phyloP scores from a whole-genome alignment of 1,284 basidiomycete genomes.

The Ceratobasidium papillatum region DNA sequence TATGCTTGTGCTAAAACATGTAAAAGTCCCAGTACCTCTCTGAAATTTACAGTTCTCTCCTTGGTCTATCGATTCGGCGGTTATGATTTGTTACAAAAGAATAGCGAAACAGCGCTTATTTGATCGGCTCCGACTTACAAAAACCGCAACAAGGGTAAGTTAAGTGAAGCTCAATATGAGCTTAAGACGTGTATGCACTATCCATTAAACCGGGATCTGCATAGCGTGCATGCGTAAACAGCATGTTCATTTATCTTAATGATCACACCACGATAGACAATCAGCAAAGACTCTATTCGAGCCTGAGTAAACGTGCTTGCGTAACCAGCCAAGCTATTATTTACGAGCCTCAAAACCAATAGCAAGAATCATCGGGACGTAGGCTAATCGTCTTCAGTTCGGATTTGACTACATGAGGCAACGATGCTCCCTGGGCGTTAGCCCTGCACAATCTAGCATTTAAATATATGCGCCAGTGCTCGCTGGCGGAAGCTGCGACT shows the following conservation, averaged over 20 bases:
- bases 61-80: too few species aligned
- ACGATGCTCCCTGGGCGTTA: not conserved
- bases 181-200: too few species aligned
- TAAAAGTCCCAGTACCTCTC: too few species aligned
- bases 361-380: not conserved
- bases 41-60: too few species aligned
- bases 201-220: not conserved
- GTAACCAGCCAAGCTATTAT: not conserved
- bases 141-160: too few species aligned
- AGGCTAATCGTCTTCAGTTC: not conserved
- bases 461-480: not conserved
- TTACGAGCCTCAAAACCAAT: not conserved
- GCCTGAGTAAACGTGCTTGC: not conserved
- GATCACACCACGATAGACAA: not conserved
- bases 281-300: not conserved
- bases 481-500: not conserved
- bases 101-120: too few species aligned
- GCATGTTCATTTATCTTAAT: not conserved
- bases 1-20: too few species aligned
- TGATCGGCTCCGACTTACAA: too few species aligned
- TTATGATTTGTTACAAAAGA: too few species aligned
- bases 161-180: too few species aligned
- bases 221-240: not conserved
- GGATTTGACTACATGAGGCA: not conserved
- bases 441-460: conserved; percentile 5